These are phyloP conservation scores for Aspergillus niger DNA, from an alignment of 2,329 filamentous ascomycete genomes.

Conservation along the genomic window DNA sequence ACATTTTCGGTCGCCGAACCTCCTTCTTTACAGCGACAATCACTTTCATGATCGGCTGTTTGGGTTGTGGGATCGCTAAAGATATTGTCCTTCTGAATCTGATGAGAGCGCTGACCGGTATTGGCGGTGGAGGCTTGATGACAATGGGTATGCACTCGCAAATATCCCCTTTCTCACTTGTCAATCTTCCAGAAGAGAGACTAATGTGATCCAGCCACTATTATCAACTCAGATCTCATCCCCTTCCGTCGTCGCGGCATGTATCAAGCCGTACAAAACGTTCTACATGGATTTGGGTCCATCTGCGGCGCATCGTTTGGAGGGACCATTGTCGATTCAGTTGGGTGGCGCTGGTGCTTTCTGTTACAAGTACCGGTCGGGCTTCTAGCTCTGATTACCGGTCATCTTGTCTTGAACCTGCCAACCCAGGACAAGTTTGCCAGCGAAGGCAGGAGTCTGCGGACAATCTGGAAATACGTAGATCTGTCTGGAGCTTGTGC, in stretches of 20 bases:
- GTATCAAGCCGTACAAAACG: slow-evolving; percentile 68
- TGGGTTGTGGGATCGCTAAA: slow-evolving; percentile 68
- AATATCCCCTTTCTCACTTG: background rate
- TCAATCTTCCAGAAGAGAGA: background rate
- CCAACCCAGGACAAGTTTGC: slow-evolving; percentile 28
- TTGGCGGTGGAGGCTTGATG: slow-evolving; percentile 72
- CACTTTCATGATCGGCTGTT: slow-evolving; percentile 65
- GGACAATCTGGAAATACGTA: slow-evolving; percentile 55
- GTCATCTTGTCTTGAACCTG: slow-evolving; percentile 56
- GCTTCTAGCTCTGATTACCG: slow-evolving; percentile 55
- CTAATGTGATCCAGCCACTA: slow-evolving; percentile 49
- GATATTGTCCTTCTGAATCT: slow-evolving; percentile 71
- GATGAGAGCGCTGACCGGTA: slow-evolving; percentile 69
- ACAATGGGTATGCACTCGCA: slow-evolving; percentile 53
- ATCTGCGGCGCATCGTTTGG: slow-evolving; percentile 56
- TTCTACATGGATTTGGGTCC: slow-evolving; percentile 62
- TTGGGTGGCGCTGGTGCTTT: slow-evolving; percentile 57
- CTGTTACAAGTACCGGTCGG: slow-evolving; percentile 64
- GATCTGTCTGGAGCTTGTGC: slow-evolving; percentile 61
- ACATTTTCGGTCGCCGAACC: slow-evolving; percentile 63
- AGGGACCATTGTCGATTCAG: slow-evolving; percentile 46
- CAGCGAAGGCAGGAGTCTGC: slow-evolving; percentile 29
- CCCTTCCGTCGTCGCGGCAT: slow-evolving; percentile 71
- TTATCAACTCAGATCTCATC: slow-evolving; percentile 73
- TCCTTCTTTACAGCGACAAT: slow-evolving; percentile 66